A percentile compares a stretch with the other conserved stretches of the same genome.
Conservation (phyloP, 2,329 filamentous ascomycete genomes). For the Didymosphaeria variabile region DNA sequence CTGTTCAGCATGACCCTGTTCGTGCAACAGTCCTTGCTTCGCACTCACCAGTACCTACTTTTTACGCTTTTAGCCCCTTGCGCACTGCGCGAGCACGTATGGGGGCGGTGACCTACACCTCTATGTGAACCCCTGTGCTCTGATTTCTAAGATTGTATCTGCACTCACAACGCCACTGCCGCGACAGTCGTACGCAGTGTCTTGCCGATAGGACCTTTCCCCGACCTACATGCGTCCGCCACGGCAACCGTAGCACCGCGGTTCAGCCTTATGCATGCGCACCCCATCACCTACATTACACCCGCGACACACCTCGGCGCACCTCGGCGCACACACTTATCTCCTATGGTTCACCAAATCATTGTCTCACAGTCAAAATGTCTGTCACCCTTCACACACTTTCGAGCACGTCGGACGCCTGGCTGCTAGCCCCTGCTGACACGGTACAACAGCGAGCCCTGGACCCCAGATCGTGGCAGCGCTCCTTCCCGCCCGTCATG, state of each 20-base stretch:
- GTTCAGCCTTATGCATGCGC: conserved; percentile 8
- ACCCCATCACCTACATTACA: neutral
- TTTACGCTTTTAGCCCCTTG: neutral
- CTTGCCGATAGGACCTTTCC: neutral
- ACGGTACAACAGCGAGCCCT: neutral
- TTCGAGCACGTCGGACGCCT: neutral
- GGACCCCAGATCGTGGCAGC: conserved; percentile 3
- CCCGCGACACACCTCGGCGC: neutral
- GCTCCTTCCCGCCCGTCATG: conserved; percentile 11
- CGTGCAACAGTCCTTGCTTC: neutral
- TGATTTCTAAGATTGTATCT: conserved; percentile 4
- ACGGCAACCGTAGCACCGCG: neutral
- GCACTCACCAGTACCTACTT: neutral
- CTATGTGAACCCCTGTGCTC: neutral
- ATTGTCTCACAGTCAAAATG: neutral
- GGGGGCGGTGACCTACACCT: neutral
- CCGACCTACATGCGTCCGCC: neutral
- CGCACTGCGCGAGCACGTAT: neutral
- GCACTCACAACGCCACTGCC: conserved; percentile 4
- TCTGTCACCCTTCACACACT: neutral
- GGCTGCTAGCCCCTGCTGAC: neutral
- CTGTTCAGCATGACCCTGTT: neutral
- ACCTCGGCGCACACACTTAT: neutral
- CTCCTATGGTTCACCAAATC: neutral
- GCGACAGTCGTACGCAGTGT: neutral